Evolutionary conservation across 352 stramenopile genomes (phyloP).

Genomic region (Albugo candida): DNA sequence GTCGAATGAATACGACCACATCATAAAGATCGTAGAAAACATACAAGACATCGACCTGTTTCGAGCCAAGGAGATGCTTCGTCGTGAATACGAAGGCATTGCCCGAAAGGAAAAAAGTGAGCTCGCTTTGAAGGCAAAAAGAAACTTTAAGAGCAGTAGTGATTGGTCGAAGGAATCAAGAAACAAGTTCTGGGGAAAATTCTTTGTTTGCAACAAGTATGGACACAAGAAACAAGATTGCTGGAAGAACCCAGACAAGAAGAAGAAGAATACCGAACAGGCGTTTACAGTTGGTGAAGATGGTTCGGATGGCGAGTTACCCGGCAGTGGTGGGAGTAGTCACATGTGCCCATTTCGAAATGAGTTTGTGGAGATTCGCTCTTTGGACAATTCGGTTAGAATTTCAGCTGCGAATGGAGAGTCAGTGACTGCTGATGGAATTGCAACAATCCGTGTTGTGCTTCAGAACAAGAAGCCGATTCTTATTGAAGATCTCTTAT

Average conservation of each 20-base stretch:
- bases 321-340: conserved; percentile 7
- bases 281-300: no score
- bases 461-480: not conserved
- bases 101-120: not conserved
- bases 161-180: no score
- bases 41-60: no score
- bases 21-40: no score
- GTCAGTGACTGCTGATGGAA: conserved; percentile 3
- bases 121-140: not conserved
- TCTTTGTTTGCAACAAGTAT: not conserved
- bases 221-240: not conserved
- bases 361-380: conserved; percentile 4
- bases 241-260: not conserved
- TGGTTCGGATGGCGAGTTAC: not conserved
- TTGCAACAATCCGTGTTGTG: conserved; percentile 2
- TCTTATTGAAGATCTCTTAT: conserved; percentile 10
- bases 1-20: no score
- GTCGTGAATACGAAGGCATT: no score
- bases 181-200: not conserved
- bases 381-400: not conserved
- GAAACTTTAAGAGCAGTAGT: no score
- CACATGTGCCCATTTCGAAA: conserved; percentile 4
- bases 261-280: no score
- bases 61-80: no score
- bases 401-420: conserved; percentile 7